A percentile compares a stretch with the other conserved stretches of the same genome.
Conservation (phyloP, 2,329 filamentous ascomycete genomes). For the Phialocephala sp. region DNA sequence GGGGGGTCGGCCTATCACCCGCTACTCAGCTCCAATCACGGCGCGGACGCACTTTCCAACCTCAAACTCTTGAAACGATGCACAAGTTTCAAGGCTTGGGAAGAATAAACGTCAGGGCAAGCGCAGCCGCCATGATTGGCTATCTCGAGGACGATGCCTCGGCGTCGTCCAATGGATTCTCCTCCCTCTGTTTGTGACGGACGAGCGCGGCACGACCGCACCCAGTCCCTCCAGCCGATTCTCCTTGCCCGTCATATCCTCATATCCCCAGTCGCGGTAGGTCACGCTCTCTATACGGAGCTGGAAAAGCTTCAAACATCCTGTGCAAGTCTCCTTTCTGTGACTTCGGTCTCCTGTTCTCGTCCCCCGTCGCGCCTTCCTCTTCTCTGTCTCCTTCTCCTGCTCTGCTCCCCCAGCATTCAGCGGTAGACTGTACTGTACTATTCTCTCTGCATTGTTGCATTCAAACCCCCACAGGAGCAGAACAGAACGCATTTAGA, state of each 20-base stretch:
- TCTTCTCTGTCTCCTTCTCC: not conserved
- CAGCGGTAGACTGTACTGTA: constrained; percentile 7
- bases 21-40: constrained; percentile 10
- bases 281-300: constrained; percentile 1
- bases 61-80: constrained; percentile 22
- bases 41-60: constrained; percentile 7
- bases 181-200: not conserved
- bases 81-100: constrained; percentile 25
- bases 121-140: constrained; percentile 13
- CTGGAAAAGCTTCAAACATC: constrained; percentile 14
- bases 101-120: constrained; percentile 6
- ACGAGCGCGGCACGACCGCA: not conserved
- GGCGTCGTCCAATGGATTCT: constrained; percentile 6
- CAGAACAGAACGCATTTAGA: constrained; percentile 1
- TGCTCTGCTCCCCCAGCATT: not conserved
- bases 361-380: not conserved
- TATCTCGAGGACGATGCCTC: constrained; percentile 6
- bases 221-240: not conserved
- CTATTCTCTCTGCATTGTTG: constrained; percentile 5
- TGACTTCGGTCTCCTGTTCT: not conserved
- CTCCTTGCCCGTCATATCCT: not conserved
- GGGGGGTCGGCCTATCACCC: constrained; percentile 4
- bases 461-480: constrained; percentile 13
- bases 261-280: not conserved
- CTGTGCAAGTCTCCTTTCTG: constrained; percentile 6